Evolutionary conservation across 2,329 filamentous ascomycete species (phyloP).

Genomic region (Phaeosphaeria sp.): DNA sequence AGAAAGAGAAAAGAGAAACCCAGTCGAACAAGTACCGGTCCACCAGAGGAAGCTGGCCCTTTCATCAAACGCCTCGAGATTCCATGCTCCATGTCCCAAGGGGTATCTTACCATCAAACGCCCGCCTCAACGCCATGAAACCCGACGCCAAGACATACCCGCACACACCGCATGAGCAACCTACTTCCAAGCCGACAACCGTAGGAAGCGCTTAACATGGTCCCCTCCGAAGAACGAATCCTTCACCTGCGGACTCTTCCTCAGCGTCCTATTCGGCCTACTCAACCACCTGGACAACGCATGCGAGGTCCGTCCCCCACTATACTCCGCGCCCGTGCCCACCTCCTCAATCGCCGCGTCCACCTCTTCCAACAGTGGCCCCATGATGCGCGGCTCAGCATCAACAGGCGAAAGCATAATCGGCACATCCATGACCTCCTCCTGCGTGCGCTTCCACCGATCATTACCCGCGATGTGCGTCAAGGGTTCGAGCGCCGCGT

Average conservation of each 20-base stretch:
- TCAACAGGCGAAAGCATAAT: slow-evolving; percentile 47
- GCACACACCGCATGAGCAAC: background rate
- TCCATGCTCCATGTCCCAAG: slow-evolving; percentile 4
- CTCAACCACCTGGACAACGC: slow-evolving; percentile 43
- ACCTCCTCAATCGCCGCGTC: slow-evolving; percentile 35
- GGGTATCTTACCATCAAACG: slow-evolving; percentile 1
- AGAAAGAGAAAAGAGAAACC: slow-evolving; percentile 15
- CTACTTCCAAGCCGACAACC: slow-evolving; percentile 43
- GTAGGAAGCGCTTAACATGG: slow-evolving; percentile 46
- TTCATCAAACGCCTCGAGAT: slow-evolving; percentile 23
- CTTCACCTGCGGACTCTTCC: slow-evolving; percentile 31
- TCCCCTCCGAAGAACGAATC: slow-evolving; percentile 47
- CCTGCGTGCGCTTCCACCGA: slow-evolving; percentile 50
- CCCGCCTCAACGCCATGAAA: background rate
- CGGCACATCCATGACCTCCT: slow-evolving; percentile 52
- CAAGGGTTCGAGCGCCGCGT: slow-evolving; percentile 79
- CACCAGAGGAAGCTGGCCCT: slow-evolving; percentile 38
- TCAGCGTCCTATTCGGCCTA: slow-evolving; percentile 22
- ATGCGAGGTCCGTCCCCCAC: slow-evolving; percentile 14
- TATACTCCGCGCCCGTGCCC: slow-evolving; percentile 13
- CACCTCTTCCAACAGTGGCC: slow-evolving; percentile 42
- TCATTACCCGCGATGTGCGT: slow-evolving; percentile 54
- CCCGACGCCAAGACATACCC: slow-evolving; percentile 4
- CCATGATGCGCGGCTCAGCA: slow-evolving; percentile 44
- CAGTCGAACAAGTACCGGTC: background rate